Conservation (phyloP, 176 grass and related monocot genomes). For the Canna indica region DNA sequence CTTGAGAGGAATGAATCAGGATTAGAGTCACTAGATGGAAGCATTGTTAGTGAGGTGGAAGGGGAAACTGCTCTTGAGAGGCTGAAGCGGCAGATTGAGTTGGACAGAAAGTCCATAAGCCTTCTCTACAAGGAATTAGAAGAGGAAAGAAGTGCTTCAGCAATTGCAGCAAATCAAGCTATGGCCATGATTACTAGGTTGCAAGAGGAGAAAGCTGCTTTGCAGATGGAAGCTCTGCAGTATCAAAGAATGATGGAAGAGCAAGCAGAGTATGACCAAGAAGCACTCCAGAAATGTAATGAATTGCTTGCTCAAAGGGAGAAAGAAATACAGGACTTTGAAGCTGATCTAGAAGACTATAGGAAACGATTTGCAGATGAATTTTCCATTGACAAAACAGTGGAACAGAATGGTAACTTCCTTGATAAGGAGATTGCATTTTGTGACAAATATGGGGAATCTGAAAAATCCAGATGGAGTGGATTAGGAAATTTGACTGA, state of each 20-base stretch:
- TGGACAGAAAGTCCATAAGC: conserved; percentile 67
- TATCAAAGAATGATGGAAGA: conserved; percentile 98
- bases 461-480: not conserved
- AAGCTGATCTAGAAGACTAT: conserved; percentile 50
- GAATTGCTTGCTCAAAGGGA: conserved; percentile 66
- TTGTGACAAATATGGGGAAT: not conserved
- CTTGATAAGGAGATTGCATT: conserved; percentile 9
- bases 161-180: conserved; percentile 74
- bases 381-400: conserved; percentile 5
- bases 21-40: conserved; percentile 67
- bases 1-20: conserved; percentile 67
- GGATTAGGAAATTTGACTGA: conserved; percentile 3
- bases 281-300: conserved; percentile 49
- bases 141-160: conserved; percentile 85
- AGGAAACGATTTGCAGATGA: conserved; percentile 26
- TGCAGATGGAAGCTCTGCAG: conserved; percentile 92
- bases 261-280: conserved; percentile 75
- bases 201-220: conserved; percentile 89
- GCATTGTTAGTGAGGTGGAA: conserved; percentile 79
- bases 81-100: conserved; percentile 61
- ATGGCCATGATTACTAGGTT: conserved; percentile 93
- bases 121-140: conserved; percentile 85
- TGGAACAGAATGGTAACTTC: conserved; percentile 1
- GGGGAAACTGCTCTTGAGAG: conserved; percentile 57
- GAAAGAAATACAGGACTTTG: conserved; percentile 59